Base-by-base conservation (phyloP, 83 land plant genomes). In the Picea abies region DNA sequence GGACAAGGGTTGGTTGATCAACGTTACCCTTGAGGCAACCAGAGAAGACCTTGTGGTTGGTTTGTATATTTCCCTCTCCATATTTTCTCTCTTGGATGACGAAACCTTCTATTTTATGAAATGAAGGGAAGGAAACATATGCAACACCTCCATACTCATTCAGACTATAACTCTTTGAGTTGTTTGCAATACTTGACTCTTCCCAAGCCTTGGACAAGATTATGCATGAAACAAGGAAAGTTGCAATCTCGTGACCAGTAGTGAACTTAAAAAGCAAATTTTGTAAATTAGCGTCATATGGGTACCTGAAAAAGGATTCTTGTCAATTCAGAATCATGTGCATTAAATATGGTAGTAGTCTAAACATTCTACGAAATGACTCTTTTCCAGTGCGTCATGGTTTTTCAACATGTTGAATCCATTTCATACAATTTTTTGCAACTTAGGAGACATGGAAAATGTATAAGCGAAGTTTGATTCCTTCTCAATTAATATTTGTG, bases 1-100 rank as follows among this genome's bases (percentile, higher is more conserved):
- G 78, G 56, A 76, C 78, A 25, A 76, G 61, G 1, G 60, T 35
- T 14, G 61, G 78, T n/a, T 17, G 20, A 22, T 10, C 61, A 76
- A 4, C 19, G 12, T 47, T 15, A 3, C 60, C 78, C 60, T 22
- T 73, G 29, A 73, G 60, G 29, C 78, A 3, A 15, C 1, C 78
- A 25, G 60, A 76, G 60, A 76, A 76, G 29, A 76, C 32, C 41
- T 4, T 49, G 17, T 35, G 23, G 32, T 23, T 32, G 1, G 49
- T 76, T 60, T 76, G 78, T 58, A 49, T 23, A 52, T 22, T 22
- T 32, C 60, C 22, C 5, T 49, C 78, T 76, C 60, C 78, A 76
- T 76, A 76, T 52, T 9, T 52, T 32, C 78, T 15, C 22, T 22
- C 44, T 23, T 29, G 12, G 4, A 76, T 19, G 10, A 1, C 12